Conservation (phyloP, 2,329 filamentous ascomycete genomes). For the Ophiobolus disseminans region DNA sequence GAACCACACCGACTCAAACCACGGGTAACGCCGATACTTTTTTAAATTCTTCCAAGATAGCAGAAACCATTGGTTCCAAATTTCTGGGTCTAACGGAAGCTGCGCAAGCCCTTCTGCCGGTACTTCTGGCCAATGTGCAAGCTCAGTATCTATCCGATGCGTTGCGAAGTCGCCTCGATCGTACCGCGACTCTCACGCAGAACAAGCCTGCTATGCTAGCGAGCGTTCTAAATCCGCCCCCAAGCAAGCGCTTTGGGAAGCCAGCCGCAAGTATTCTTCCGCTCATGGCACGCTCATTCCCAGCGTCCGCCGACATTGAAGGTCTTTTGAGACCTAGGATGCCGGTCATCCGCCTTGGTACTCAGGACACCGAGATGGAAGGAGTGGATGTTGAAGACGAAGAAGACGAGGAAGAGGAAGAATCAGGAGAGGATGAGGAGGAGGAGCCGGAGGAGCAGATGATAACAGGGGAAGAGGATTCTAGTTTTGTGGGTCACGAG, state of each 20-base stretch:
- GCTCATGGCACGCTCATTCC: constrained; percentile 73
- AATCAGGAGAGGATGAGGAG: constrained; percentile 17
- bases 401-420: constrained; percentile 27
- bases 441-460: constrained; percentile 56
- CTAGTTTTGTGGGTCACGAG: constrained; percentile 36
- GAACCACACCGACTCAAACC: constrained; percentile 38
- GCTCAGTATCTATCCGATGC: constrained; percentile 73
- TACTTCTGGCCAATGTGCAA: constrained; percentile 68
- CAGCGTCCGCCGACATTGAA: constrained; percentile 71
- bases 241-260: constrained; percentile 64
- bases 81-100: constrained; percentile 60
- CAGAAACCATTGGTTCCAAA: constrained; percentile 39
- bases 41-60: constrained; percentile 55
- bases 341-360: constrained; percentile 49
- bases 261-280: constrained; percentile 79
- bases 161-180: constrained; percentile 77
- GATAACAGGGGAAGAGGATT: constrained; percentile 51
- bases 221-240: constrained; percentile 80
- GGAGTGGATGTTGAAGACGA: constrained; percentile 34
- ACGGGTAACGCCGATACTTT: constrained; percentile 76
- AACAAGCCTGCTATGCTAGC: constrained; percentile 77
- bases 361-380: constrained; percentile 26
- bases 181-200: constrained; percentile 75
- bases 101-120: constrained; percentile 68
- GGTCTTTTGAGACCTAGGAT: constrained; percentile 66